Evolutionary conservation across 257 asterid species (phyloP), one percentile per base, ranked within the genome.

Genomic region (Agastache rugosa): DNA sequence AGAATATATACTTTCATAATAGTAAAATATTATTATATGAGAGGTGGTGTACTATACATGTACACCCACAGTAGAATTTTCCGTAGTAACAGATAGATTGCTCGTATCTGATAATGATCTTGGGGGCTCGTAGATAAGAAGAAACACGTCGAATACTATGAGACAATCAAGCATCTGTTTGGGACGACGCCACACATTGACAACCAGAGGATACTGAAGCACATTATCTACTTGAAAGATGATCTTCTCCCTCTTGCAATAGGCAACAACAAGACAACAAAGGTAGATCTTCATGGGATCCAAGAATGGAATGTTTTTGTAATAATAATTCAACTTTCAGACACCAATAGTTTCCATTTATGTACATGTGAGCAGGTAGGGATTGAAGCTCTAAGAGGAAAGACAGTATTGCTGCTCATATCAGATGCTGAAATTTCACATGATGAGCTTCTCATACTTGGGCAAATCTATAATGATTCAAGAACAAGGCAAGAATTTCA

Each of bases 391-490:
- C 85, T 93, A 10, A 71, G 75, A 75, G 88, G 90, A 74, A 93
- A 88, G 83, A 89, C 95, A 2, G 87, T 88, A 45, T 78, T 93
- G 76, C 67, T 93, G 41, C 86, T 93, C 6, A 79, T 93, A 73
- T 89, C 97, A 55, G 97, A 90, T 68, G 88, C 87, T 19, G 90
- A 87, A 11, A 81, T 88, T 22, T 80, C 88, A 42, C 71, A 6
- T 20, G 95, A 91, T 19, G 97, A 89, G 87, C 79, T 93, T 55
- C 77, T 72, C 25, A 65, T 85, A 60, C 91, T 91, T 12, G 37
- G 66, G 6, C 80, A 76, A 22, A 75, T 93, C 34, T 85, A 90
- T 67, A 73, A 61, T 51, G 90, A 84, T 16, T 83, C 93, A 12
- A 80, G 70, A 62, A 59, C 54, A 19, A 82, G 79, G 75, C 73